Base-by-base conservation (phyloP, 208 protist species). In the Borovskyia barvae region DNA sequence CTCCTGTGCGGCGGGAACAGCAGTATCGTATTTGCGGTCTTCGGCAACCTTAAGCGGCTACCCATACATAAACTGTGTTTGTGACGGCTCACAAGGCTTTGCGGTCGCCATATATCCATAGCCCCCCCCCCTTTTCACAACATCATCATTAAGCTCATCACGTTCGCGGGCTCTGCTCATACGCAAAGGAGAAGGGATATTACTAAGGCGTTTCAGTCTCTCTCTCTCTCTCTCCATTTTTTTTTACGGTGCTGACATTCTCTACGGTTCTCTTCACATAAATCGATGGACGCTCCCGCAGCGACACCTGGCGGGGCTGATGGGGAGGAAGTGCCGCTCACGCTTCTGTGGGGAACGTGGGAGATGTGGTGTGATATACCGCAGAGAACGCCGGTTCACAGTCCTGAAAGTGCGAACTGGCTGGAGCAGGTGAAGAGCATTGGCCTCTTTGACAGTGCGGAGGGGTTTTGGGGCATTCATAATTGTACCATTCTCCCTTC, bases 261-360 rank as follows among this genome's bases (percentile, higher is more conserved):
- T 29, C 22, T 51, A 28, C n/a, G 7, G 41, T 25, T 6, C 41
- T n/a, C n/a, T n/a, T n/a, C n/a, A 22, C 28, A 52, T 52, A 36
- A 20, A 37, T 20, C 9, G 47, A 52, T 54, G 40, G n/a, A 54
- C n/a, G n/a, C n/a, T n/a, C n/a, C n/a, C n/a, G n/a, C n/a, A n/a
- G n/a, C n/a, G n/a, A n/a, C n/a, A n/a, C n/a, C n/a, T n/a, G n/a
- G n/a, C n/a, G n/a, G n/a, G n/a, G 24, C 57, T 42, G 33, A 25
- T 32, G 22, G 62, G 35, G 61, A 74, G 35, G 63, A 68, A 56
- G 19, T 53, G 9, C 63, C 68, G 24, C 72, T 79, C 12, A 94
- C 84, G 15, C 67, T 87, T 39, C 67, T 95, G n/a, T 95, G 90
- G 86, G 83, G 90, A n/a, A 88, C 82, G 47, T 95, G 90, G 86